Evolutionary conservation across 495 filamentous ascomycete species (phyloP).

Genomic region (Melanomma pulvis-pyrius): DNA sequence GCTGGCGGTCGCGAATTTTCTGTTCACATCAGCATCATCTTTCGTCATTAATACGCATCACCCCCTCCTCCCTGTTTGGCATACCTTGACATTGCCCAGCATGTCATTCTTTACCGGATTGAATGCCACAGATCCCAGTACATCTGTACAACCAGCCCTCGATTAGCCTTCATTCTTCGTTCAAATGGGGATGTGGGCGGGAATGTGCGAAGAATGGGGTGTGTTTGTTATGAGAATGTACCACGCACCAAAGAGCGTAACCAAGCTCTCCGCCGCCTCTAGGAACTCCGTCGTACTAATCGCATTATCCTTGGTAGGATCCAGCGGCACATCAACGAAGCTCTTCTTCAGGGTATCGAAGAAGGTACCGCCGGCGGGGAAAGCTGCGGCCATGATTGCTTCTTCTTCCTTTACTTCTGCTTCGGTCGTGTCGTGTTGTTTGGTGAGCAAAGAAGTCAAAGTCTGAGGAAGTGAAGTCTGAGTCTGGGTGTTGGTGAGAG

Average conservation of each 20-base stretch:
- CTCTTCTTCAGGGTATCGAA: constrained; percentile 80
- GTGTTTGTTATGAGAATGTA: background rate
- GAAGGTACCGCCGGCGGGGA: constrained; percentile 72
- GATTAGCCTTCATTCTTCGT: no score
- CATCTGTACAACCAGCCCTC: constrained; percentile 59
- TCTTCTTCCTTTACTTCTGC: no score
- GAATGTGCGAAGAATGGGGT: background rate
- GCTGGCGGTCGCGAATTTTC: constrained; percentile 89
- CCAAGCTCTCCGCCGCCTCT: constrained; percentile 82
- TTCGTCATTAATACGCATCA: background rate
- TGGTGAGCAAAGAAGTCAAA: no score
- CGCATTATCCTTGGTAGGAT: constrained; percentile 59
- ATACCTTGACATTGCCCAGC: constrained; percentile 86
- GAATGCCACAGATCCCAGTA: constrained; percentile 81
- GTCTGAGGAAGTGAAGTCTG: no score
- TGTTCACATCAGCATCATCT: background rate
- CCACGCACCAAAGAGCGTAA: constrained; percentile 78
- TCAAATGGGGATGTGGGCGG: no score
- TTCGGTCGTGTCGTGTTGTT: no score
- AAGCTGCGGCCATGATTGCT: constrained; percentile 35
- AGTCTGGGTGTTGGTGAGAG: background rate
- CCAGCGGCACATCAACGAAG: constrained; percentile 79
- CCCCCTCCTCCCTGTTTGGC: constrained; percentile 1
- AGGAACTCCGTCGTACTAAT: constrained; percentile 87
- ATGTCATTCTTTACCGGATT: constrained; percentile 87